Evolutionary conservation across 176 grass and related monocot genomes (phyloP).

Genomic region (Juncus inflexus): DNA sequence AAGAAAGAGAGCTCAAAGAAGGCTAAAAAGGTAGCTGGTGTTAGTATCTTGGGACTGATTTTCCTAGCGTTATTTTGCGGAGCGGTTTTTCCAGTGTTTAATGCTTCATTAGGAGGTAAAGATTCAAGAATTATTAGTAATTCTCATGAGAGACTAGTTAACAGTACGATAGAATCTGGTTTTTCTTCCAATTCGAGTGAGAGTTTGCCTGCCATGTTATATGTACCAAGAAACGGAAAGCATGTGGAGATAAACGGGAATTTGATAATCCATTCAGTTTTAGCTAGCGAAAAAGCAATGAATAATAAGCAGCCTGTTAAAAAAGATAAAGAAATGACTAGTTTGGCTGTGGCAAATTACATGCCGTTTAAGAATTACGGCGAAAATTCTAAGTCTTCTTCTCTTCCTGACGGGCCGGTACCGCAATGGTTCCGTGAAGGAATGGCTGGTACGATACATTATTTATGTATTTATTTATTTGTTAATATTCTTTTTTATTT

Average conservation of each 20-base stretch:
- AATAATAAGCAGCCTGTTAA: slow-evolving; percentile 41
- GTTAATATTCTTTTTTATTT: not conserved
- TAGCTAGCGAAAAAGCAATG: slow-evolving; percentile 82
- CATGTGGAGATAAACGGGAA: slow-evolving; percentile 98
- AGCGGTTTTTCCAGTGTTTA: slow-evolving; percentile 51
- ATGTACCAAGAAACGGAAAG: slow-evolving; percentile 97
- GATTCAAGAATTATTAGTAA: slow-evolving; percentile 40
- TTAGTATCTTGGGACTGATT: slow-evolving; percentile 79
- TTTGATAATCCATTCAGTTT: slow-evolving; percentile 95
- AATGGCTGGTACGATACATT: slow-evolving; percentile 74
- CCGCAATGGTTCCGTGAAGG: slow-evolving; percentile 99
- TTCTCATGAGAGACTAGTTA: slow-evolving; percentile 24
- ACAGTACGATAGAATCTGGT: slow-evolving; percentile 32
- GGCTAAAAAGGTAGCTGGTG: slow-evolving; percentile 78
- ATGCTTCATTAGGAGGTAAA: slow-evolving; percentile 40
- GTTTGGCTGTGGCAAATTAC: slow-evolving; percentile 56
- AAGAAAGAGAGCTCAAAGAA: slow-evolving; percentile 64
- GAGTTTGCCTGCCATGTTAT: slow-evolving; percentile 79
- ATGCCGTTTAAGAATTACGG: slow-evolving; percentile 41
- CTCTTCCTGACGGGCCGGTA: slow-evolving; percentile 48
- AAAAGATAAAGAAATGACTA: slow-evolving; percentile 47
- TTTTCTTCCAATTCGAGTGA: slow-evolving; percentile 56
- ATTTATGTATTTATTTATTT: slow-evolving; percentile 18
- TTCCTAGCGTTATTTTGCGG: slow-evolving; percentile 49
- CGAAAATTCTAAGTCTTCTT: slow-evolving; percentile 35